phyloP scores from a whole-genome alignment of 2,329 filamentous ascomycete species.

The Coniosporium tulheliwenetii region DNA sequence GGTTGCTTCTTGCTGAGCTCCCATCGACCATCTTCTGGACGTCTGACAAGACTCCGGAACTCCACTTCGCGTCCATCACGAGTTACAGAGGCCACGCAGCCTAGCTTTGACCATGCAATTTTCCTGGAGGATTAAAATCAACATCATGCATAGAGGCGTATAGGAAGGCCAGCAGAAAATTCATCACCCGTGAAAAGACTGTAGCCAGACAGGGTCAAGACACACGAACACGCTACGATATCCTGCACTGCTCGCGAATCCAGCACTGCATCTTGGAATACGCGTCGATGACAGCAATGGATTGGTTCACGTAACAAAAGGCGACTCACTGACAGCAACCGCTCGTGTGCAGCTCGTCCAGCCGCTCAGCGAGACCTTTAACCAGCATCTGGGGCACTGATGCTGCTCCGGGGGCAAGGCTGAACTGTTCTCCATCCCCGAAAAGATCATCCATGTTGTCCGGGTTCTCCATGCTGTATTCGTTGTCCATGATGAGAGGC shows the following conservation, averaged over 20 bases:
- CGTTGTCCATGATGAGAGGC: conserved; percentile 39
- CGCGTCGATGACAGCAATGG: no score
- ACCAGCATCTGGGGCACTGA: conserved; percentile 8
- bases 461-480: conserved; percentile 32
- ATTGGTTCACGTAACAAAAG: no score
- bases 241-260: no score
- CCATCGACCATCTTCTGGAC: conserved; percentile 58
- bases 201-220: no score
- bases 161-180: not conserved
- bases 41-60: conserved; percentile 56
- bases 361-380: conserved; percentile 53
- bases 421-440: conserved; percentile 49
- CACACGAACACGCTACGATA: no score
- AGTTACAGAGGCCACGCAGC: conserved; percentile 70
- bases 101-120: conserved; percentile 76
- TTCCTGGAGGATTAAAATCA: conserved; percentile 34
- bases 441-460: conserved; percentile 55
- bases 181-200: not conserved
- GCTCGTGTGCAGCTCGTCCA: conserved; percentile 60
- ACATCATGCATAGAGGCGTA: conserved; percentile 2
- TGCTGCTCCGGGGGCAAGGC: conserved; percentile 33
- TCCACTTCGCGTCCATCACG: conserved; percentile 55
- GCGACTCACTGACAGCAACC: conserved; percentile 65
- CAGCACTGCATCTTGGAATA: no score
- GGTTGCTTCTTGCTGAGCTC: conserved; percentile 55